A percentile compares a stretch with the other conserved stretches of the same genome.
phyloP scores from a whole-genome alignment of 495 filamentous ascomycete genomes.

The Choiromyces venosus region DNA sequence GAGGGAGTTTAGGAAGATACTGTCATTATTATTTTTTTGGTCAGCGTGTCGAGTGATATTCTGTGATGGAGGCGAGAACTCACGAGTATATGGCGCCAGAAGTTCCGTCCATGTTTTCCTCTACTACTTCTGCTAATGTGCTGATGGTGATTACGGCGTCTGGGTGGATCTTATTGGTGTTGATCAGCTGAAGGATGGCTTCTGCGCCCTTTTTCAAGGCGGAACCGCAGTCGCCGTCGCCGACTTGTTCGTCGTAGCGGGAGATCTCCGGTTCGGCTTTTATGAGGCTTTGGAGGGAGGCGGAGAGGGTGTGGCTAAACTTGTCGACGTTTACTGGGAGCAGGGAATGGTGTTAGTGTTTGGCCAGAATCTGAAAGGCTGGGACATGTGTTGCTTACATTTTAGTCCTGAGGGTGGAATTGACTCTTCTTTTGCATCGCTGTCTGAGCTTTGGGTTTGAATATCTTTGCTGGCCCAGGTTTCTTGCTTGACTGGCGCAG shows the following conservation, averaged over 20 bases:
- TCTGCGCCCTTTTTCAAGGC: conserved; percentile 87
- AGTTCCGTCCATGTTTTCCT: conserved; percentile 89
- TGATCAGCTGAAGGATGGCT: conserved; percentile 65
- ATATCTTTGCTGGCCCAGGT: conserved; percentile 55
- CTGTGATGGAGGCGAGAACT: neutral
- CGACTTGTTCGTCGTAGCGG: conserved; percentile 82
- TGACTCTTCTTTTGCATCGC: conserved; percentile 46
- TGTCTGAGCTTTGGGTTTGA: conserved; percentile 45
- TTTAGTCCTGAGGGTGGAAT: conserved; percentile 64
- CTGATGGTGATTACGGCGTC: conserved; percentile 69
- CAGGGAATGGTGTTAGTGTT: conserved; percentile 7
- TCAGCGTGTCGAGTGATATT: conserved; percentile 4
- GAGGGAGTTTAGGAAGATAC: conserved; percentile 88
- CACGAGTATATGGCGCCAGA: conserved; percentile 83
- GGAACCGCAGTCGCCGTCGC: conserved; percentile 92
- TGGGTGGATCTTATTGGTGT: conserved; percentile 52
- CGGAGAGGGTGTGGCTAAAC: conserved; percentile 57
- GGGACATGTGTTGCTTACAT: conserved; percentile 44
- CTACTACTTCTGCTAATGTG: conserved; percentile 75
- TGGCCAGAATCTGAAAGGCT: neutral
- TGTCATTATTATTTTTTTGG: conserved; percentile 9
- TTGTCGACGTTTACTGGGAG: conserved; percentile 54
- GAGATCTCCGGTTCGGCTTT: conserved; percentile 77
- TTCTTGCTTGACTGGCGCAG: conserved; percentile 56
- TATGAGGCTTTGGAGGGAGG: conserved; percentile 67